A percentile compares a stretch with the other conserved stretches of the same genome.
phyloP scores from a whole-genome alignment of 208 protist species.

The Kentomonas sorsogonicus region DNA sequence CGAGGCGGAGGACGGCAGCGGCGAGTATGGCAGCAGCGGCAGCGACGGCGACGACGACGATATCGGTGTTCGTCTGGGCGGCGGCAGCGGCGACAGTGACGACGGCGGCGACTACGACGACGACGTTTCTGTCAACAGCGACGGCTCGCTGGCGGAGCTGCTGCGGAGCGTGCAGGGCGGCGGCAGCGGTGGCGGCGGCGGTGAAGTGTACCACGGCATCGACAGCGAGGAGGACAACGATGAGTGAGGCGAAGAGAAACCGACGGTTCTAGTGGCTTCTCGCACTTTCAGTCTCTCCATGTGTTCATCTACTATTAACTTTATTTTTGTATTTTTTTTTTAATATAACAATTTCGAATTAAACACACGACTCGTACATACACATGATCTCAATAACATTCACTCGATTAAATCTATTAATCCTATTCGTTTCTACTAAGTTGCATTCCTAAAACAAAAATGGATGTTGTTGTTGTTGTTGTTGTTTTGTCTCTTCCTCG shows the following conservation, averaged over 20 bases:
- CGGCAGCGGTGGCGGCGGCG: slow-evolving; percentile 11
- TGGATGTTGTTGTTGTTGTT: too few species aligned
- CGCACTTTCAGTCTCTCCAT: not conserved
- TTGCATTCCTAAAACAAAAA: too few species aligned
- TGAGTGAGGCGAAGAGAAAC: slow-evolving; percentile 11
- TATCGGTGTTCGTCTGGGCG: slow-evolving; percentile 4
- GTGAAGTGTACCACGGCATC: slow-evolving; percentile 27
- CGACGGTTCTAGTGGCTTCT: not conserved
- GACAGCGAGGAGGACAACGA: slow-evolving; percentile 27
- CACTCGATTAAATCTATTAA: too few species aligned
- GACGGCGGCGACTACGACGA: slow-evolving; percentile 14
- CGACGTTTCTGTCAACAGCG: slow-evolving; percentile 17
- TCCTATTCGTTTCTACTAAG: too few species aligned
- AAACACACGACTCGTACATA: not conserved
- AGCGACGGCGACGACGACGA: slow-evolving; percentile 9
- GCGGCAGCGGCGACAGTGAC: slow-evolving; percentile 1
- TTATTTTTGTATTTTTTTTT: slow-evolving; percentile 3
- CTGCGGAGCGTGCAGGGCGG: not conserved
- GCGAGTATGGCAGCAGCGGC: slow-evolving; percentile 9
- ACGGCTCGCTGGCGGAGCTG: slow-evolving; percentile 17
- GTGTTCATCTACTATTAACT: slow-evolving; percentile 2
- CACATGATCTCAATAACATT: not conserved
- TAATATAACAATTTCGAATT: not conserved
- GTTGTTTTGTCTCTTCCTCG: too few species aligned
- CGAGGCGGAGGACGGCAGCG: slow-evolving; percentile 19